Evolutionary conservation across 495 filamentous ascomycete genomes (phyloP).

Genomic region (Rostrohypoxylon terebratum): DNA sequence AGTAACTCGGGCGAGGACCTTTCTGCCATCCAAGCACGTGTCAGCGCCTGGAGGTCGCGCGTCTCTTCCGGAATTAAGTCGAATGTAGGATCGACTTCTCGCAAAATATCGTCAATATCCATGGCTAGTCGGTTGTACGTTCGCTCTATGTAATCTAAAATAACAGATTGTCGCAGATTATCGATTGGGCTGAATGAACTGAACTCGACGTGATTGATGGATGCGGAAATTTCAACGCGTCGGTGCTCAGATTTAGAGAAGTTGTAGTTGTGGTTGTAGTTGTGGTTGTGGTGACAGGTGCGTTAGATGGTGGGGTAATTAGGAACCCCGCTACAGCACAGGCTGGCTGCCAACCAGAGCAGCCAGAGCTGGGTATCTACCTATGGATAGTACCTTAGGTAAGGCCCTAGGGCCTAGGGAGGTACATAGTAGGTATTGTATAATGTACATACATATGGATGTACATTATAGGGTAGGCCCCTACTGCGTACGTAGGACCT

Average conservation of each 20-base stretch:
- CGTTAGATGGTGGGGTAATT: constrained; percentile 10
- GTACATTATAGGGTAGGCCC: no score
- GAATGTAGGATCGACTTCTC: constrained; percentile 75
- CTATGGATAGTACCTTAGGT: no score
- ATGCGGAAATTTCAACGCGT: neutral
- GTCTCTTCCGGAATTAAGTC: constrained; percentile 68
- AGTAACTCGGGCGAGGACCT: constrained; percentile 85
- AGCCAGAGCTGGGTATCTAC: no score
- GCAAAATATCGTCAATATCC: constrained; percentile 93
- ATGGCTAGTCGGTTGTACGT: constrained; percentile 54
- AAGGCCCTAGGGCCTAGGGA: no score
- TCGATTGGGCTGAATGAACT: neutral
- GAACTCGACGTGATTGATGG: neutral
- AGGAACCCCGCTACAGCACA: neutral
- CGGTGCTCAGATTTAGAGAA: neutral
- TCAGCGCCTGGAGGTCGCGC: constrained; percentile 86
- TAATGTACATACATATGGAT: no score
- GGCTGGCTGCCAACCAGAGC: no score
- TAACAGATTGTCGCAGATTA: neutral
- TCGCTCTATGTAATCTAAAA: neutral
- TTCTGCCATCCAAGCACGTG: constrained; percentile 92
- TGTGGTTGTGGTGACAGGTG: no score
- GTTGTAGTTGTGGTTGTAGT: neutral
- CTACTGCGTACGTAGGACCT: no score
- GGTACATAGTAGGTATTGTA: no score